These are phyloP conservation scores for Halteria grandinella DNA, from an alignment of 73 alveolate genomes.

Conservation along the genomic window DNA sequence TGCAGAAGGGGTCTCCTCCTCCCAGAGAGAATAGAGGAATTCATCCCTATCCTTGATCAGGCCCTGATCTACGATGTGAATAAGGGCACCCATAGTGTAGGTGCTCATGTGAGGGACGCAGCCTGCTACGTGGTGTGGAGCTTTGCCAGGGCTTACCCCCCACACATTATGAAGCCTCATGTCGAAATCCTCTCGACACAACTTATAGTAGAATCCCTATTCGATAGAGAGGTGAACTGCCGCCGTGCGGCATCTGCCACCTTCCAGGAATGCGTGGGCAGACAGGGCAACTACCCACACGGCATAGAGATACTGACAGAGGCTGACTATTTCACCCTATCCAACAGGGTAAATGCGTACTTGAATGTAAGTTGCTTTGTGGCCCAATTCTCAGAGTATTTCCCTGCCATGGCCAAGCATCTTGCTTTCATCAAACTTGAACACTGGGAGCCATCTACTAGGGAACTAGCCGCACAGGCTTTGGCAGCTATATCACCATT, in stretches of 20 bases:
- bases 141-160: constrained; percentile 94
- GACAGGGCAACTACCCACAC: constrained; percentile 96
- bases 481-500: constrained; percentile 87
- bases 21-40: constrained; percentile 84
- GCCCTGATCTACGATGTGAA: constrained; percentile 81
- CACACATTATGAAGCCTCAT: constrained; percentile 90
- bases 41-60: constrained; percentile 72
- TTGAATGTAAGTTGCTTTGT: constrained; percentile 92
- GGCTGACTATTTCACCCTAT: constrained; percentile 97
- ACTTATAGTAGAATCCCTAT: constrained; percentile 80
- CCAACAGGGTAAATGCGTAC: constrained; percentile 91
- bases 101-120: constrained; percentile 98
- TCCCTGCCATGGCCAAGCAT: constrained; percentile 86
- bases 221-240: constrained; percentile 98
- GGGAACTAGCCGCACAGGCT: constrained; percentile 90
- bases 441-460: constrained; percentile 88
- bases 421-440: constrained; percentile 84
- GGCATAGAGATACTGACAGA: constrained; percentile 97
- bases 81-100: constrained; percentile 87
- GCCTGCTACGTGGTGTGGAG: constrained; percentile 99
- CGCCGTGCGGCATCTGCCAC: constrained; percentile 99
- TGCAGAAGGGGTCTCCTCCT: constrained; percentile 96
- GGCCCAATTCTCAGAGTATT: constrained; percentile 90
- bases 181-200: constrained; percentile 84
- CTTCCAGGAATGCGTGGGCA: constrained; percentile 97